These are phyloP conservation scores for Lecanosticta acicola DNA, from an alignment of 2,329 filamentous ascomycete species.

Conservation along the genomic window DNA sequence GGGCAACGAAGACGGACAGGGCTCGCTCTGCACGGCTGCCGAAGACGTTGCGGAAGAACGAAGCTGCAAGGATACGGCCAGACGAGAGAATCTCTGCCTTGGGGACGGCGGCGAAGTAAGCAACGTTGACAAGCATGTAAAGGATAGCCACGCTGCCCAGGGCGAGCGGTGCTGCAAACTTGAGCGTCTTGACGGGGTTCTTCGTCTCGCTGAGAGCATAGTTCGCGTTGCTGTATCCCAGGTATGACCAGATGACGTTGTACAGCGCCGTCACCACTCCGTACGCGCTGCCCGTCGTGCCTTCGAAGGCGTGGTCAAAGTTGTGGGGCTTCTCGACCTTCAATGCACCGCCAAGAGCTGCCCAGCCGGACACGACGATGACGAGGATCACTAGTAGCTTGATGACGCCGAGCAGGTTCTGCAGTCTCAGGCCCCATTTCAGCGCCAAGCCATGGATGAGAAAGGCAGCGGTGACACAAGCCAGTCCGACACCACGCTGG, in stretches of 20 bases:
- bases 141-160: slow-evolving; percentile 27
- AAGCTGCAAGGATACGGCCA: slow-evolving; percentile 12
- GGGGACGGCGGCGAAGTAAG: slow-evolving; percentile 33
- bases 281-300: slow-evolving; percentile 61
- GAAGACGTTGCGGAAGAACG: slow-evolving; percentile 37
- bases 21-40: slow-evolving; percentile 55
- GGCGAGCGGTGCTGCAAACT: slow-evolving; percentile 33
- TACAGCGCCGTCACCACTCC: slow-evolving; percentile 64
- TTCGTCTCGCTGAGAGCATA: slow-evolving; percentile 42
- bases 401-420: slow-evolving; percentile 60
- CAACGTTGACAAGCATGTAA: slow-evolving; percentile 27
- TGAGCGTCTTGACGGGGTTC: slow-evolving; percentile 36
- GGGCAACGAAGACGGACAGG: slow-evolving; percentile 48
- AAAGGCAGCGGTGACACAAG: slow-evolving; percentile 60
- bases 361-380: slow-evolving; percentile 54
- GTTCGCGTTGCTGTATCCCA: slow-evolving; percentile 64
- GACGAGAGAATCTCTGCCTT: slow-evolving; percentile 18
- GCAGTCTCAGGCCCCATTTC: slow-evolving; percentile 62
- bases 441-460: slow-evolving; percentile 59
- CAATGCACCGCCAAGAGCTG: slow-evolving; percentile 56
- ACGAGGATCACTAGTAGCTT: slow-evolving; percentile 62
- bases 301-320: slow-evolving; percentile 59
- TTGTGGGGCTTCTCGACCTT: slow-evolving; percentile 58
- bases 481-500: slow-evolving; percentile 61
- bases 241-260: slow-evolving; percentile 66